Evolutionary conservation across 129 eudicot species (phyloP), one percentile per base, ranked within the genome.

Genomic region (Oenanthe sinensis): DNA sequence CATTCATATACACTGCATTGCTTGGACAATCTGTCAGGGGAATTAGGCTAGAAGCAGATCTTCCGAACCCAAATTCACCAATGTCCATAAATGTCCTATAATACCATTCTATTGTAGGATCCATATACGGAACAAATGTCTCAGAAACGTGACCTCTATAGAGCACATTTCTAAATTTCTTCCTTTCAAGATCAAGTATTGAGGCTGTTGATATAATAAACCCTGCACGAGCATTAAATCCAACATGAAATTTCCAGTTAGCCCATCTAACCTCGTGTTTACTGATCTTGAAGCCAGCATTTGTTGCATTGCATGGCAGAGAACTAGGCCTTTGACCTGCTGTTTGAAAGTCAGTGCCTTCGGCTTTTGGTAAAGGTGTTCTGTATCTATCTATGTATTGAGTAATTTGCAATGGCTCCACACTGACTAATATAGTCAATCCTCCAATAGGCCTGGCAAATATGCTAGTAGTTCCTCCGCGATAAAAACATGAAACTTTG

Each of bases 51-150:
- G 55, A 84, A 28, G 97, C 93, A 22, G 93, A 85, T 65, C 88
- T 71, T 44, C 98, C 98, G 42, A 93, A 93, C 71, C 98, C 98
- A 77, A 86, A 94, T 71, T 94, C 98, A 11, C 97, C 98, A 2
- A 87, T 69, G 75, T 94, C 98, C 80, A 94, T 50, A 67, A 87
- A 94, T 12, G 98, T 94, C 79, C 89, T 82, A 77, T 86, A 88
- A 50, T 91, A 89, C 97, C 98, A 94, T 75, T 89, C 93, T 24
- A 74, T 78, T 19, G 90, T 88, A 4, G 97, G 97, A 79, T 94
- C 97, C 98, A 91, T 94, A 80, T 94, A 94, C 1, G 97, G 96
- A 26, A 94, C 98, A 87, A 91, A 94, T 36, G 96, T 89, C 84
- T 94, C 98, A 0, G 97, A 94, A 22, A 91, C 93, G 63, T 89